Percentiles rank a stretch among this genome's conserved stretches.
Evolutionary conservation across 2,329 filamentous ascomycete species (phyloP).

Genomic region (Fusarium mangiferae): DNA sequence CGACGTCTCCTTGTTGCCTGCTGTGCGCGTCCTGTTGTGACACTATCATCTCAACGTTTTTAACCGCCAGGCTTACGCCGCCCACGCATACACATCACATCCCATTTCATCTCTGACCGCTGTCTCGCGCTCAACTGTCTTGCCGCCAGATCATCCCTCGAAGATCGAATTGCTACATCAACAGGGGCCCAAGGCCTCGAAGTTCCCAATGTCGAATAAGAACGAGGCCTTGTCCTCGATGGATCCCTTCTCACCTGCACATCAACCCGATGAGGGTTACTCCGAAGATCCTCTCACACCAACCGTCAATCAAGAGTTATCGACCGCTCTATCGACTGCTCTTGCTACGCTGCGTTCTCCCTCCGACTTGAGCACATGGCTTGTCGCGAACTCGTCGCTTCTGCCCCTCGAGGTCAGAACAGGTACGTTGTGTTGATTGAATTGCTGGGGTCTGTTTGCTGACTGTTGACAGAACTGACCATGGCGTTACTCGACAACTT

Average conservation of each 20-base stretch:
- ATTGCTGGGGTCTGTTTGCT: constrained; percentile 7
- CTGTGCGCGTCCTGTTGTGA: constrained; percentile 27
- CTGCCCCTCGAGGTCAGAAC: constrained; percentile 62
- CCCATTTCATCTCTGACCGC: constrained; percentile 2
- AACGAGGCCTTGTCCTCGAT: constrained; percentile 48
- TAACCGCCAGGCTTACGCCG: constrained; percentile 1
- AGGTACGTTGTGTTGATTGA: constrained; percentile 50
- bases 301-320: constrained; percentile 47
- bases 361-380: constrained; percentile 60
- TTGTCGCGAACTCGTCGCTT: constrained; percentile 60
- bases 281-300: constrained; percentile 76
- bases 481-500: constrained; percentile 81
- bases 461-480: constrained; percentile 72
- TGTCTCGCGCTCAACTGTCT: not conserved
- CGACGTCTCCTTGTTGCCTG: constrained; percentile 4
- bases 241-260: constrained; percentile 61
- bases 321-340: constrained; percentile 46
- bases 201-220: constrained; percentile 43
- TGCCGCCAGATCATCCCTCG: not conserved
- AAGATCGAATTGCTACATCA: constrained; percentile 12
- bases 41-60: constrained; percentile 17
- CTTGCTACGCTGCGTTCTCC: constrained; percentile 52
- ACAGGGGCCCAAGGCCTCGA: constrained; percentile 37
- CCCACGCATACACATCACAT: not conserved
- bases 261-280: constrained; percentile 84